Conservation (phyloP, 2,329 filamentous ascomycete genomes). For the Aspergillus texensis region DNA sequence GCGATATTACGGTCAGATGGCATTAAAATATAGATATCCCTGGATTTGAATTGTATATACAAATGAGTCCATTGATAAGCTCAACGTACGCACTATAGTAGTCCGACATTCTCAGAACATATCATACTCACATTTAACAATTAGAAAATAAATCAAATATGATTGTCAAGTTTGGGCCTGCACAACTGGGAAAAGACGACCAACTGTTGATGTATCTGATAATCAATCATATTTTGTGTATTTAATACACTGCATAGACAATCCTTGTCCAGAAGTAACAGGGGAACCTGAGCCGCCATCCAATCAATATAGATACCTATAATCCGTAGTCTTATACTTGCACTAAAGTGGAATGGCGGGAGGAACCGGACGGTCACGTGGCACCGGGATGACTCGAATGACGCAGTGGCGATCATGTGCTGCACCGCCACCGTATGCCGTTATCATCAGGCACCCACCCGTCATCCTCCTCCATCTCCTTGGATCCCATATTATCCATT, state of each 20-base stretch:
- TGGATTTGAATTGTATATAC: constrained; percentile 11
- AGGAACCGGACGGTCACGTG: not conserved
- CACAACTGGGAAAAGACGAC: too few species aligned
- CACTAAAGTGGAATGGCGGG: not conserved
- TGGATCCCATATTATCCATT: constrained; percentile 11
- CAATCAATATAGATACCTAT: too few species aligned
- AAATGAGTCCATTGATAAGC: not conserved
- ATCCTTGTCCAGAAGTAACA: too few species aligned
- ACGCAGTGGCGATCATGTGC: constrained; percentile 26
- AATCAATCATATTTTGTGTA: too few species aligned
- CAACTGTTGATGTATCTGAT: too few species aligned
- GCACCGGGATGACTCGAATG: not conserved
- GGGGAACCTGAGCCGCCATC: too few species aligned
- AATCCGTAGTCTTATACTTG: too few species aligned
- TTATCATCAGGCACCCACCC: constrained; percentile 32
- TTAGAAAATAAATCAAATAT: too few species aligned
- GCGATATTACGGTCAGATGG: constrained; percentile 23
- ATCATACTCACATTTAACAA: too few species aligned
- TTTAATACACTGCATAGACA: too few species aligned
- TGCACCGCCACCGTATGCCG: constrained; percentile 25
- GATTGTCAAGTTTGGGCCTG: too few species aligned
- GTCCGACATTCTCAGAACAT: too few species aligned
- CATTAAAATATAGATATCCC: constrained; percentile 23
- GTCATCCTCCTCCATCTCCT: constrained; percentile 14
- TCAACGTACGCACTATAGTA: not conserved